Base-by-base conservation (phyloP, 2,329 filamentous ascomycete genomes). In the Colletotrichum neosansevieriae region DNA sequence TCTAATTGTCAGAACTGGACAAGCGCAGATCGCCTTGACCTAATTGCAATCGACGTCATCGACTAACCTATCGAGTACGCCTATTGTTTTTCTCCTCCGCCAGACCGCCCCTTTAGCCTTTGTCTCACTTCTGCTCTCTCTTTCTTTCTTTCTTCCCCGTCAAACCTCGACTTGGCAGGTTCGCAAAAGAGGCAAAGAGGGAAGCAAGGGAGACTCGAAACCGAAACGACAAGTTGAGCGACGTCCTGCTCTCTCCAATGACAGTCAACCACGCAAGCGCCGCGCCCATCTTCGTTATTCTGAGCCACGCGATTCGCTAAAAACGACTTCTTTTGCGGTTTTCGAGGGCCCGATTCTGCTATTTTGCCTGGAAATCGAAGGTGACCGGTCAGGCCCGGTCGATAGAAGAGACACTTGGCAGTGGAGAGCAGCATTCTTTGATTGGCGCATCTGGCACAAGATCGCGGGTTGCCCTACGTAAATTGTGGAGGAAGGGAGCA, bases 271-370 rank as follows among this genome's bases (percentile, higher is more conserved):
- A 68, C 61, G 67, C 63, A 67, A 57, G 50, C 63, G 42, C 45
- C 44, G 17, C 36, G 45, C 21, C n/a, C 17, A 21, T 62, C 13
- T 56, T 36, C 50, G 29, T 56, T 19, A 29, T 56, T 42, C 24
- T 24, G 71, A 72, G 72, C 69, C 63, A 71, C 70, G 83, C 82
- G 80, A 77, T 79, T 79, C 83, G 81, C 84, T 83, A 84, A 83
- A 80, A 82, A 13, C 29, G 32, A 29, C 34, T 36, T 11, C 11
- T n/a, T 6, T 36, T 36, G n/a, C 32, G 29, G 24, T 17, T 17
- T 21, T 24, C 9, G 45, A 29, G 6, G 7, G 6, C 29, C 29
- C 7, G 29, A 29, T 6, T 29, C 29, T 29, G 29, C 29, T 29
- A 2, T 29, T 29, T 29, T 29, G 29, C 4, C 29, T 29, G 29